Evolutionary conservation across 768 basidiomycete species (phyloP).

Genomic region (Terana coerulea): DNA sequence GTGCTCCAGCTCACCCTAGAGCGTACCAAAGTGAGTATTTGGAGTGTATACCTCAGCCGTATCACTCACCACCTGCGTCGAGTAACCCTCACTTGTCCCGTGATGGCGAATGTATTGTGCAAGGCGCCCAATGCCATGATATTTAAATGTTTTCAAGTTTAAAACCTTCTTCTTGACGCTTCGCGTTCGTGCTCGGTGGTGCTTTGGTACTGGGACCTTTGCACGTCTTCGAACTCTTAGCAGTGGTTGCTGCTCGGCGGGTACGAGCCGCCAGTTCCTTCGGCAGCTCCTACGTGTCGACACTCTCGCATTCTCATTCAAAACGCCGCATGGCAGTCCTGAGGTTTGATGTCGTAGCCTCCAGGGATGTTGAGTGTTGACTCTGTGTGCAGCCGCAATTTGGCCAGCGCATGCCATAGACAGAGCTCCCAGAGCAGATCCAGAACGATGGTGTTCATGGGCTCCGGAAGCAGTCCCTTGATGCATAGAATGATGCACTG

Average conservation of each 20-base stretch:
- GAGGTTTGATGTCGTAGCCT: slow-evolving; percentile 21
- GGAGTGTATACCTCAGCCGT: neutral
- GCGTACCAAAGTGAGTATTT: neutral
- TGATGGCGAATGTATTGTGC: slow-evolving; percentile 3
- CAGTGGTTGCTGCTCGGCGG: slow-evolving; percentile 9
- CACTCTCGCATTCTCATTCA: slow-evolving; percentile 19
- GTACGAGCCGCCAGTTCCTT: slow-evolving; percentile 25
- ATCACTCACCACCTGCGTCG: slow-evolving; percentile 23
- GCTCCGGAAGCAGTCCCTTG: slow-evolving; percentile 22
- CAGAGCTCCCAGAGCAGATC: slow-evolving; percentile 32
- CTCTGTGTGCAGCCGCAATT: slow-evolving; percentile 37
- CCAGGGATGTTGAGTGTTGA: slow-evolving; percentile 27
- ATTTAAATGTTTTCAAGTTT: slow-evolving; percentile 24
- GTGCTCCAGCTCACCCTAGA: slow-evolving; percentile 38
- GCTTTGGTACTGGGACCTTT: neutral
- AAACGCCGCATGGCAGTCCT: slow-evolving; percentile 32
- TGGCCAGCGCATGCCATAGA: slow-evolving; percentile 38
- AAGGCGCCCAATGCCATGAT: slow-evolving; percentile 23
- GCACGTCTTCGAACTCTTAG: neutral
- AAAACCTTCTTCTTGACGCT: slow-evolving; percentile 6
- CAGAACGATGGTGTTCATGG: slow-evolving; percentile 21
- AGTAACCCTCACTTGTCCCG: slow-evolving; percentile 24
- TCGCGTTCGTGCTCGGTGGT: neutral
- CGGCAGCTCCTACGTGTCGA: slow-evolving; percentile 33
- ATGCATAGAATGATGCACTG: slow-evolving; percentile 24